Evolutionary conservation across 805 yeast species (phyloP).

Genomic region (Myxozyma neotropica): DNA sequence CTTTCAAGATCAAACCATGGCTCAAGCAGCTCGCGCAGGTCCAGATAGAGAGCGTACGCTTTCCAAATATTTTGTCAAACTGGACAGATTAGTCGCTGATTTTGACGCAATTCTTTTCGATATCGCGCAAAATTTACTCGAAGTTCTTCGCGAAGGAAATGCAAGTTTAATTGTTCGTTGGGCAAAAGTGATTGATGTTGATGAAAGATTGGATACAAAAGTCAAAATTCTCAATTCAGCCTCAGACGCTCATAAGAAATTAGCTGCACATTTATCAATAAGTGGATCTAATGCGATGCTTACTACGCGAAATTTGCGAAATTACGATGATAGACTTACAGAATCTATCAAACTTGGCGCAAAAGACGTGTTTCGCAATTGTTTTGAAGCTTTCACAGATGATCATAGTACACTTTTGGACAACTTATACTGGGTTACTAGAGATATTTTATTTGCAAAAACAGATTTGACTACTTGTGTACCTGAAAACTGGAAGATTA

Average conservation of each 20-base stretch:
- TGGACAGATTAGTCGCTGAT: constrained; percentile 52
- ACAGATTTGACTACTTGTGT: constrained; percentile 60
- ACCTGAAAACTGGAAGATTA: constrained; percentile 76
- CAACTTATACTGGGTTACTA: constrained; percentile 79
- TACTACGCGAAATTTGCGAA: constrained; percentile 18
- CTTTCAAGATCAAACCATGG: constrained; percentile 70
- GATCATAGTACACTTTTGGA: constrained; percentile 62
- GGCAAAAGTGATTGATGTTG: constrained; percentile 77
- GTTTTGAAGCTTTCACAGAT: constrained; percentile 56
- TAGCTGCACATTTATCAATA: constrained; percentile 22
- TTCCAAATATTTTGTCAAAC: constrained; percentile 53
- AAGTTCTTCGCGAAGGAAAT: constrained; percentile 70
- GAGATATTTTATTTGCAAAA: constrained; percentile 70
- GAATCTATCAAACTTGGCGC: constrained; percentile 47
- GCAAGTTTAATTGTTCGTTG: constrained; percentile 66
- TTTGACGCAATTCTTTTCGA: constrained; percentile 67
- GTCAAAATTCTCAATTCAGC: constrained; percentile 37
- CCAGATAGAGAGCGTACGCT: constrained; percentile 68
- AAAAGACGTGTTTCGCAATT: constrained; percentile 65
- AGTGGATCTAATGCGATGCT: constrained; percentile 4
- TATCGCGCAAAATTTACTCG: constrained; percentile 70
- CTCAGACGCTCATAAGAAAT: constrained; percentile 15
- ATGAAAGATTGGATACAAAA: constrained; percentile 75
- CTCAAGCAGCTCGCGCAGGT: constrained; percentile 50
- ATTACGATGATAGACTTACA: constrained; percentile 26